phyloP scores from a whole-genome alignment of 441 rosid genomes.

The Populus hybrid region DNA sequence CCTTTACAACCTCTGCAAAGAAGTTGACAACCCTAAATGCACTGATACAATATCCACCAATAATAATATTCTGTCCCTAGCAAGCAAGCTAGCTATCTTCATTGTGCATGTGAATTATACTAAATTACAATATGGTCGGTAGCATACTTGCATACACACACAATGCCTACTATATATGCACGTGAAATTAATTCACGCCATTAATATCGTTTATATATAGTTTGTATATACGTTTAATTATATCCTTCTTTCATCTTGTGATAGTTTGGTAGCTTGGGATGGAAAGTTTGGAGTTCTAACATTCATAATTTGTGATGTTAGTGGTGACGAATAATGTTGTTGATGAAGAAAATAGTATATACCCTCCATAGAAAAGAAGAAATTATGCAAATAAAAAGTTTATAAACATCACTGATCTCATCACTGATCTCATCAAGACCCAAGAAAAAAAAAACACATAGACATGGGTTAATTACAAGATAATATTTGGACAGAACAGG shows the following conservation, averaged over 20 bases:
- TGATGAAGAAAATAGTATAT: too few species aligned
- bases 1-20: constrained; percentile 20
- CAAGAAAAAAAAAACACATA: too few species aligned
- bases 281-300: too few species aligned
- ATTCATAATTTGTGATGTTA: too few species aligned
- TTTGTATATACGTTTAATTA: background rate
- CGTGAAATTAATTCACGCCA: background rate
- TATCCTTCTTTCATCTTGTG: background rate
- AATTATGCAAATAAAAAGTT: too few species aligned
- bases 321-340: too few species aligned
- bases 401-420: too few species aligned
- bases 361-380: too few species aligned
- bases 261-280: too few species aligned
- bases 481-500: too few species aligned
- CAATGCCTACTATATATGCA: background rate
- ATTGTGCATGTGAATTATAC: background rate
- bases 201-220: background rate
- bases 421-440: too few species aligned
- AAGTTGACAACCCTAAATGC: constrained; percentile 21
- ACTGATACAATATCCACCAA: background rate
- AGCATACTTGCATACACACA: background rate
- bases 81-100: background rate
- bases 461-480: too few species aligned
- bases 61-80: background rate
- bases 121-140: background rate